Evolutionary conservation across 257 asterid species (phyloP), one percentile per base, ranked within the genome.

Genomic region (Ehretia macrophylla): DNA sequence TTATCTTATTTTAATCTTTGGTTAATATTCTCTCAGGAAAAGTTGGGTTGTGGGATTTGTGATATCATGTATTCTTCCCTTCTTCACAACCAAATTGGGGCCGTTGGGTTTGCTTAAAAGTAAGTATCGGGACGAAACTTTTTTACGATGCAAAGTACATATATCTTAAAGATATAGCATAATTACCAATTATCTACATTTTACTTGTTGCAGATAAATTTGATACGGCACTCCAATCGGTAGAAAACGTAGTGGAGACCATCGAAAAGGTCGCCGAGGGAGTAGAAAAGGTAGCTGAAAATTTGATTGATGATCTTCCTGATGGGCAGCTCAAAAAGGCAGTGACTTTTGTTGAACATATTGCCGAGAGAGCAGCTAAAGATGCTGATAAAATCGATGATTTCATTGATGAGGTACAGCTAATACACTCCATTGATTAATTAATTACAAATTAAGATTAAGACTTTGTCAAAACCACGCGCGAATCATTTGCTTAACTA

Each of bases 191-290:
- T 3, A 8, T 8, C 53, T 5, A 1, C 20, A 48, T 14, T 50
- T 8, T 50, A 50, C 8, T 17, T 51, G 47, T 42, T 42, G 8
- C 76, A 85, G 90, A 75, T 62, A 74, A 69, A 51, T 58, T 85
- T 8, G 79, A 62, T 12, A 64, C 1, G 0, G 69, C 75, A 9
- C 77, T 86, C 4, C 78, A 86, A 18, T 68, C 66, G 6, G 80
- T 84, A 14, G 95, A 84, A 63, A 18, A 83, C 13, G 56, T 84
- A 5, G 82, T 65, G 50, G 94, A 85, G 57, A 79, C 65, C 20
- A 87, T 82, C 42, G 95, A 86, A 51, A 74, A 75, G 57, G 85
- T 84, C 72, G 93, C 93, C 10, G 80, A 20, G 53, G 60, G 49
- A 44, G 84, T 85, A 13, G 91, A 85, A 60, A 78, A 79, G 22